Evolutionary conservation across 2,329 filamentous ascomycete species (phyloP).

Genomic region (Hypoxylon sp.): DNA sequence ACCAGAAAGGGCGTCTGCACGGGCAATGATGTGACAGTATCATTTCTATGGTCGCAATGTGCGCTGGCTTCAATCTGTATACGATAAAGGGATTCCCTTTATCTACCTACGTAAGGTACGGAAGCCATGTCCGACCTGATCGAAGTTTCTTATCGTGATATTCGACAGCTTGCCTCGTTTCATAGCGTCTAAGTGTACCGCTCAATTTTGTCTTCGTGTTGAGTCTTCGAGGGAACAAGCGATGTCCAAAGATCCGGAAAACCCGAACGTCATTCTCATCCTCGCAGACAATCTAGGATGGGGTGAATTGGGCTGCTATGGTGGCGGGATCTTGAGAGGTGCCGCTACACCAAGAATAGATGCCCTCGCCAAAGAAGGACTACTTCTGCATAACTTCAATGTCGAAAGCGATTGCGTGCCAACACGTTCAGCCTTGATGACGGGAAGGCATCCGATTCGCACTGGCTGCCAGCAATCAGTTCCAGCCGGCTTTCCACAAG

Average conservation of each 20-base stretch:
- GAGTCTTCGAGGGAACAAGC: background rate
- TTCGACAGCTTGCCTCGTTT: background rate
- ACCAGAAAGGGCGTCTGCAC: background rate
- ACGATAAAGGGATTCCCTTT: background rate
- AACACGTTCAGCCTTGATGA: background rate
- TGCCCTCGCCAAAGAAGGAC: background rate
- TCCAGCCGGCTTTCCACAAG: background rate
- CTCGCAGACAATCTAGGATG: background rate
- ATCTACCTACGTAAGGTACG: too few species aligned
- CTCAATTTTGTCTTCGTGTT: background rate
- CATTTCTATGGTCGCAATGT: background rate
- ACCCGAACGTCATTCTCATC: background rate
- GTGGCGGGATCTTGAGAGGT: background rate
- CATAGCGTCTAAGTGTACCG: background rate
- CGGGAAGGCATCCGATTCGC: background rate
- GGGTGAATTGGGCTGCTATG: background rate
- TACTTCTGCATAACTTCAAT: background rate
- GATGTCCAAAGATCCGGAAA: background rate
- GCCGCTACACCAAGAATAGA: background rate
- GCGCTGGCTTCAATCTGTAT: background rate
- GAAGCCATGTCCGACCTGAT: background rate
- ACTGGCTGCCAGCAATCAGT: conserved; percentile 1
- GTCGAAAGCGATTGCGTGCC: conserved; percentile 1
- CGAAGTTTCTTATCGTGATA: background rate
- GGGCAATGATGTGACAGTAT: background rate